These are phyloP conservation scores for Allantophomopsis lycopodina DNA, from an alignment of 2,329 filamentous ascomycete genomes.

Conservation along the genomic window DNA sequence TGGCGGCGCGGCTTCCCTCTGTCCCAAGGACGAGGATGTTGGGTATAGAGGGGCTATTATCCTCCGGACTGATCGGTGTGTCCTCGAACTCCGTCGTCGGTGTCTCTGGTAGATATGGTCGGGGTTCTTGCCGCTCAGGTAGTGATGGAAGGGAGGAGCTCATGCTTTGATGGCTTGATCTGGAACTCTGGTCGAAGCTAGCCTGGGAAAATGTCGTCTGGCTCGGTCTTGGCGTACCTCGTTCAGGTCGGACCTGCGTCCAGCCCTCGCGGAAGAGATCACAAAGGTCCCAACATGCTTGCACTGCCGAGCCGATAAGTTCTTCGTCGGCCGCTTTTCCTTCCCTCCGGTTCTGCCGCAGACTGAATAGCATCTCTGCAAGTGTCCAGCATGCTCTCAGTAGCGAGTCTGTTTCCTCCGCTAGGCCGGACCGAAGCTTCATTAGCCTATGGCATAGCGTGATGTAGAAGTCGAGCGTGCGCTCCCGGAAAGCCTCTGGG, in stretches of 20 bases:
- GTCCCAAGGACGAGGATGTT: constrained; percentile 83
- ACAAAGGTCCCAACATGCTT: constrained; percentile 89
- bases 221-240: constrained; percentile 70
- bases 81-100: constrained; percentile 95
- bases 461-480: constrained; percentile 88
- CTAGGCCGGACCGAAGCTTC: constrained; percentile 73
- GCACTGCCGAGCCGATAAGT: constrained; percentile 72
- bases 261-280: constrained; percentile 88
- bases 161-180: constrained; percentile 15
- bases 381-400: constrained; percentile 80
- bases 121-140: constrained; percentile 27
- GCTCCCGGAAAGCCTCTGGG: constrained; percentile 75
- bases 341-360: constrained; percentile 70
- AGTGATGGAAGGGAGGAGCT: constrained; percentile 32
- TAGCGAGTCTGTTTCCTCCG: constrained; percentile 72
- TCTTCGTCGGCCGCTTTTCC: constrained; percentile 66
- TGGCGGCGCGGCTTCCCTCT: constrained; percentile 41
- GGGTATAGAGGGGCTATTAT: constrained; percentile 59
- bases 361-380: constrained; percentile 84
- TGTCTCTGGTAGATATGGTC: constrained; percentile 57
- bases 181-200: constrained; percentile 31
- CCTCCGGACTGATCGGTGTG: constrained; percentile 69
- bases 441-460: constrained; percentile 90
- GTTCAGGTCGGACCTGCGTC: constrained; percentile 76
- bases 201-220: constrained; percentile 59